These are phyloP conservation scores for Coccomyxa sp. DNA, from an alignment of 139 green algal genomes.

Conservation along the genomic window DNA sequence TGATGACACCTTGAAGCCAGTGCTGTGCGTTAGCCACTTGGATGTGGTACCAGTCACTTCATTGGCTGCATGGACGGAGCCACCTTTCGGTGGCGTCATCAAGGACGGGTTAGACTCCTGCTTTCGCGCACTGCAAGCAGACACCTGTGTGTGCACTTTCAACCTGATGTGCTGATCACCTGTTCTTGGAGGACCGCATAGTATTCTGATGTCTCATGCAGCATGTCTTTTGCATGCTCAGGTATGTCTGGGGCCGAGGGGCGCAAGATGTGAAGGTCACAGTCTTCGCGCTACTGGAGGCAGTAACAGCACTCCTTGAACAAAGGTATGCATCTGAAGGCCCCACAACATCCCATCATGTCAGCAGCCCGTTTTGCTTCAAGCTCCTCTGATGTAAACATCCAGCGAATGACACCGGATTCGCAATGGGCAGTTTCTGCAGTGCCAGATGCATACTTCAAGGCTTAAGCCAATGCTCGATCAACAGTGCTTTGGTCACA, in stretches of 20 bases:
- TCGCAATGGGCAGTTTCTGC: too few species aligned
- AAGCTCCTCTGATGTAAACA: too few species aligned
- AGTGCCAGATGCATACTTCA: too few species aligned
- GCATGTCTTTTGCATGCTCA: slow-evolving; percentile 9
- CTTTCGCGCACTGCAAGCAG: not conserved
- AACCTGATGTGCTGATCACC: not conserved
- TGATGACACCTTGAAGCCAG: slow-evolving; percentile 35
- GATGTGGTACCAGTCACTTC: slow-evolving; percentile 67
- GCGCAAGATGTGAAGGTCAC: slow-evolving; percentile 64
- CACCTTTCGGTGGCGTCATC: slow-evolving; percentile 54
- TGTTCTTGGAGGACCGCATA: not conserved
- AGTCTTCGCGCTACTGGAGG: slow-evolving; percentile 59
- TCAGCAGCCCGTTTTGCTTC: too few species aligned
- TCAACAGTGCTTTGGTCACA: too few species aligned
- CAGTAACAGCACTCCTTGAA: slow-evolving; percentile 42
- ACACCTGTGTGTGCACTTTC: not conserved
- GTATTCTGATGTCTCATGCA: not conserved
- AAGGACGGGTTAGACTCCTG: slow-evolving; percentile 38
- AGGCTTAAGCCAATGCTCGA: too few species aligned
- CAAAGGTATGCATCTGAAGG: slow-evolving; percentile 11
- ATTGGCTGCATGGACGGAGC: slow-evolving; percentile 37
- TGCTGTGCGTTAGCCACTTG: slow-evolving; percentile 60
- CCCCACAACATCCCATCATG: too few species aligned
- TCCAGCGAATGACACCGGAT: too few species aligned
- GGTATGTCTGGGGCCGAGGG: slow-evolving; percentile 66